Evolutionary conservation across 2,329 filamentous ascomycete species (phyloP).

Genomic region (Talaromyces sp.): DNA sequence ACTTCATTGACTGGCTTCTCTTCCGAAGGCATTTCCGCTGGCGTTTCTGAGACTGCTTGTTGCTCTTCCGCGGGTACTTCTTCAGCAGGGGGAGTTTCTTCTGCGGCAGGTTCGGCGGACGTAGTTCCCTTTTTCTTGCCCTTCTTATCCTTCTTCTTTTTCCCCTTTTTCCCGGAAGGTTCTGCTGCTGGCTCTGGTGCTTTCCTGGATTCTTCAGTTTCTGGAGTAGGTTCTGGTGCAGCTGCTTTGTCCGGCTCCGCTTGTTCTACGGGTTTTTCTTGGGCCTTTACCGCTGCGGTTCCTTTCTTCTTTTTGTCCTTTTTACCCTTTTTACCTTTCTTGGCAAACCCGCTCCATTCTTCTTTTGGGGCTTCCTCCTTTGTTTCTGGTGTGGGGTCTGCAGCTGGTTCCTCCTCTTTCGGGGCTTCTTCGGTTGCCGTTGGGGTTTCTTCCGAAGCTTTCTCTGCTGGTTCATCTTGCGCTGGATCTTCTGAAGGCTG

Average conservation of each 20-base stretch:
- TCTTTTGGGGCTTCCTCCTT: background rate
- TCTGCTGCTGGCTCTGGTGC: background rate
- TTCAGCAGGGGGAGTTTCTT: slow-evolving; percentile 13
- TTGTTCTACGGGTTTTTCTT: background rate
- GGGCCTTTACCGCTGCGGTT: background rate
- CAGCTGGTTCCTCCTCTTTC: slow-evolving; percentile 24
- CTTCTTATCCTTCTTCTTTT: slow-evolving; percentile 6
- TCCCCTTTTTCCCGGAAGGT: background rate
- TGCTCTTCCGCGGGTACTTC: slow-evolving; percentile 12
- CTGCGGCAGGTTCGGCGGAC: slow-evolving; percentile 1
- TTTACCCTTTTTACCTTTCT: background rate
- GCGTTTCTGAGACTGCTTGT: background rate
- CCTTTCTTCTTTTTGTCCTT: background rate
- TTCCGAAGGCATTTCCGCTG: background rate
- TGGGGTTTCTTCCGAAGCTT: background rate
- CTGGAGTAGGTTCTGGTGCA: background rate
- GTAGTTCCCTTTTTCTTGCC: slow-evolving; percentile 2
- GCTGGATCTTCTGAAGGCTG: slow-evolving; percentile 12
- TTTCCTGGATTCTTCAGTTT: background rate
- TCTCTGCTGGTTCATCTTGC: slow-evolving; percentile 6
- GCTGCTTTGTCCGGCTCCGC: background rate
- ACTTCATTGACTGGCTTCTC: background rate
- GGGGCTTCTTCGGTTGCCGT: background rate
- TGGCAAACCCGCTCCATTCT: background rate
- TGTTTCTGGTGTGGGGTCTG: background rate